Percentiles rank a stretch among this genome's conserved stretches.
phyloP scores from a whole-genome alignment of 257 asterid species.

The Salvia splendens region DNA sequence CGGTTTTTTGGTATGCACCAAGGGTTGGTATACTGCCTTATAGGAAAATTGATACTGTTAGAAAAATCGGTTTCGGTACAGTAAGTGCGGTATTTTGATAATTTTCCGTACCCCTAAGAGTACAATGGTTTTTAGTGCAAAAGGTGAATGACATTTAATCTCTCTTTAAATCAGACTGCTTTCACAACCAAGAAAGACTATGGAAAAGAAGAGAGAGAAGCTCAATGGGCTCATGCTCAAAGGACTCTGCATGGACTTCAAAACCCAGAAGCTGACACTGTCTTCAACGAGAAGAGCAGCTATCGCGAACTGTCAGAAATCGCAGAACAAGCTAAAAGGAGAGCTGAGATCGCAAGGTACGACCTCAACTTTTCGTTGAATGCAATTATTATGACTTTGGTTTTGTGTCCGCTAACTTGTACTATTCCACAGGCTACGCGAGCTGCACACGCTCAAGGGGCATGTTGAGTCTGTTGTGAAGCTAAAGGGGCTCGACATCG shows the following conservation, averaged over 20 bases:
- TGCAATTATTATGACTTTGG: too few relatives aligned
- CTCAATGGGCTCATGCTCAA: constrained; percentile 99
- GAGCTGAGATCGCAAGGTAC: constrained; percentile 97
- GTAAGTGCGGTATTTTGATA: too few relatives aligned
- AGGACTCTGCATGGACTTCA: constrained; percentile 94
- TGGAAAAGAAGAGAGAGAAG: constrained; percentile 94
- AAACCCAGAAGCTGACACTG: constrained; percentile 51
- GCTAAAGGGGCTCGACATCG: constrained; percentile 94
- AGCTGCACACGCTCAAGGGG: constrained; percentile 92
- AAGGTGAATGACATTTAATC: too few relatives aligned
- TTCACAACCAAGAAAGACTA: constrained; percentile 90
- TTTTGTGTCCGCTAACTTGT: not conserved
- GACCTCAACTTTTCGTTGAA: not conserved
- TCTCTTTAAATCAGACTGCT: constrained; percentile 59
- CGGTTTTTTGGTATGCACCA: too few relatives aligned
- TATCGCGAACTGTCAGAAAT: constrained; percentile 92
- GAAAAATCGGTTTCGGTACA: too few relatives aligned
- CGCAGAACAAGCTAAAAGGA: constrained; percentile 93
- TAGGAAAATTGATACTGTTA: too few relatives aligned
- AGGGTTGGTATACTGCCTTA: too few relatives aligned
- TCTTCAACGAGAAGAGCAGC: constrained; percentile 83
- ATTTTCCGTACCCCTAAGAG: too few relatives aligned
- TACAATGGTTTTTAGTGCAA: too few relatives aligned
- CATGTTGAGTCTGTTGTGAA: constrained; percentile 97
- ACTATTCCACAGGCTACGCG: constrained; percentile 64